Percentiles rank a stretch among this genome's conserved stretches.
Conservation (phyloP, 768 basidiomycete species). For the Calvatia gigantea region DNA sequence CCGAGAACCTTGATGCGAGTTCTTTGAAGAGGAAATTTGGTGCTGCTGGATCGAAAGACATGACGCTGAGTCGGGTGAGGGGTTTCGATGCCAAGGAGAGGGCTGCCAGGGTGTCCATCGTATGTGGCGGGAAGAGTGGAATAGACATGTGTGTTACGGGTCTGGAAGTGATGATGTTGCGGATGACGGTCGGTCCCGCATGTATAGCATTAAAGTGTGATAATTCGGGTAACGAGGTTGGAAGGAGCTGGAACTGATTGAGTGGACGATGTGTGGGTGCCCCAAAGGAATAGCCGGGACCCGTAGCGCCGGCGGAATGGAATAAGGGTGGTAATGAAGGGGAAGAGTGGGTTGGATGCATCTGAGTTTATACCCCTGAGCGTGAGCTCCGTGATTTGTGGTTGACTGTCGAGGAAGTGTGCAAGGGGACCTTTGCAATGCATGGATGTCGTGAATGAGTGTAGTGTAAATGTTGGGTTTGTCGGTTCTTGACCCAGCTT, state of each 20-base stretch:
- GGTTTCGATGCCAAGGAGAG: constrained; percentile 34
- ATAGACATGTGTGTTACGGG: constrained; percentile 51
- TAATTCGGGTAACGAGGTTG: constrained; percentile 44
- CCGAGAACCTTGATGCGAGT: constrained; percentile 42
- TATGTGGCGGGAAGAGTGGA: constrained; percentile 43
- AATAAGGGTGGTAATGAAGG: constrained; percentile 19
- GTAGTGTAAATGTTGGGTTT: constrained; percentile 37
- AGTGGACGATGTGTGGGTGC: constrained; percentile 9
- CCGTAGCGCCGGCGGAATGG: constrained; percentile 13
- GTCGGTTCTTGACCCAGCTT: not conserved
- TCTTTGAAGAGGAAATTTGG: constrained; percentile 43
- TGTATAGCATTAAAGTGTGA: constrained; percentile 51
- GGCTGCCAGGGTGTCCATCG: constrained; percentile 38
- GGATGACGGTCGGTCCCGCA: constrained; percentile 42
- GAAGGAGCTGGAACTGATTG: constrained; percentile 30
- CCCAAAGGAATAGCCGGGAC: constrained; percentile 18
- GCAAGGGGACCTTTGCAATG: constrained; percentile 47
- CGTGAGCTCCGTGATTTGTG: constrained; percentile 45
- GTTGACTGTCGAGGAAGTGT: constrained; percentile 49
- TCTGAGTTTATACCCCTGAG: constrained; percentile 48
- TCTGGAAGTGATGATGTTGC: constrained; percentile 40
- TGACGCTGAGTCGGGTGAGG: constrained; percentile 50
- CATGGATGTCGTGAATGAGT: constrained; percentile 52
- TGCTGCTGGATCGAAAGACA: constrained; percentile 50
- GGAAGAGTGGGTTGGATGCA: constrained; percentile 16